Conservation (phyloP, 1,284 basidiomycete species). For the Austropuccinia psidii region DNA sequence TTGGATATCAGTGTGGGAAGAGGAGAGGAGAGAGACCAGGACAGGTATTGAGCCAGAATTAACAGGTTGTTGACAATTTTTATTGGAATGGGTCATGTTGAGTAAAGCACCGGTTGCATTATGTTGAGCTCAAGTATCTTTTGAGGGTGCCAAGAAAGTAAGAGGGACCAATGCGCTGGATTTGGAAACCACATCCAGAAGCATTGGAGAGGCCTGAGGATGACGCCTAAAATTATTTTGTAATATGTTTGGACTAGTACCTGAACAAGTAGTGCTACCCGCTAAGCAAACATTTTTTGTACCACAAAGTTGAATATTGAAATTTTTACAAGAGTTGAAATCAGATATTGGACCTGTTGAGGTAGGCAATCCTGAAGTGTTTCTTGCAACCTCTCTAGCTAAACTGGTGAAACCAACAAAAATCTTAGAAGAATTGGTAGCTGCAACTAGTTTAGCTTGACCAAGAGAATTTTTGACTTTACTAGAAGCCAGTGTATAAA, state of each 20-base stretch:
- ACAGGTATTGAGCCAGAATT: slow-evolving; percentile 98
- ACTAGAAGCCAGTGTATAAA: slow-evolving; percentile 74
- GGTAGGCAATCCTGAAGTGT: neutral
- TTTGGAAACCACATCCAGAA: slow-evolving; percentile 98
- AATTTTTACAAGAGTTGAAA: neutral
- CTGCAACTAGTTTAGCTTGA: slow-evolving; percentile 54
- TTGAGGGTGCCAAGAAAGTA: slow-evolving; percentile 88
- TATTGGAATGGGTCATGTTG: slow-evolving; percentile 98
- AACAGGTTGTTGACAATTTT: slow-evolving; percentile 96
- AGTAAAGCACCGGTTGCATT: slow-evolving; percentile 96
- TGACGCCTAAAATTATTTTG: neutral
- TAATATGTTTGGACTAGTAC: too few species aligned
- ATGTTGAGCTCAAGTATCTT: slow-evolving; percentile 97
- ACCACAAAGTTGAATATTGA: neutral
- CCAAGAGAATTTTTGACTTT: slow-evolving; percentile 86
- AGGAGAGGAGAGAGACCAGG: slow-evolving; percentile 86
- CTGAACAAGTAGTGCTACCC: too few species aligned
- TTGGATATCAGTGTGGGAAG: slow-evolving; percentile 96
- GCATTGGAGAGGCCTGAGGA: too few species aligned
- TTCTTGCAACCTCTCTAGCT: slow-evolving; percentile 29
- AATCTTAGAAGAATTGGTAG: slow-evolving; percentile 26
- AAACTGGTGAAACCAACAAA: slow-evolving; percentile 33
- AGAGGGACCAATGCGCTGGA: slow-evolving; percentile 93
- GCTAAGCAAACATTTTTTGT: neutral
- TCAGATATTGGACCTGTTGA: neutral